These are phyloP conservation scores for Fusarium sp. DNA, from an alignment of 2,329 filamentous ascomycete genomes.

Conservation along the genomic window DNA sequence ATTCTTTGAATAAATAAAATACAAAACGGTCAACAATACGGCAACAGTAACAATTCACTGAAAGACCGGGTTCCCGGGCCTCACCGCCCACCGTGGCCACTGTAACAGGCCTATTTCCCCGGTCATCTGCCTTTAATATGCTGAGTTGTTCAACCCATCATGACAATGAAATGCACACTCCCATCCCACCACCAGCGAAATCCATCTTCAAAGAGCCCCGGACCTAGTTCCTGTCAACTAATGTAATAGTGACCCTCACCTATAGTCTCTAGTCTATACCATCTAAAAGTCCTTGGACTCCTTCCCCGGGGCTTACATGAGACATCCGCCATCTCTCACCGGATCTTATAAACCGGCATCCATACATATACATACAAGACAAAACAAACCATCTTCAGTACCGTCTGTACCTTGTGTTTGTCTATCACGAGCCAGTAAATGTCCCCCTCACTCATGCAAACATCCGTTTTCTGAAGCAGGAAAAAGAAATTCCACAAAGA, in stretches of 20 bases:
- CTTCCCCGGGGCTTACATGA: slow-evolving; percentile 31
- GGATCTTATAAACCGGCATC: slow-evolving; percentile 4
- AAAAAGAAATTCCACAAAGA: slow-evolving; percentile 21
- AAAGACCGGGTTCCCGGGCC: slow-evolving; percentile 39
- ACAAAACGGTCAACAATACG: neutral
- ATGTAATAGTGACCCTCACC: neutral
- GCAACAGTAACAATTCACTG: neutral
- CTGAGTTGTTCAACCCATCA: slow-evolving; percentile 49
- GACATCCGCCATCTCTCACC: slow-evolving; percentile 24
- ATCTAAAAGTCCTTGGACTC: neutral
- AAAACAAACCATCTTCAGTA: slow-evolving; percentile 23
- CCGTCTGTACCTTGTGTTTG: slow-evolving; percentile 8
- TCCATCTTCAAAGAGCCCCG: slow-evolving; percentile 20
- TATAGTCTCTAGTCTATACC: slow-evolving; percentile 6
- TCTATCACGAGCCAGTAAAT: slow-evolving; percentile 28
- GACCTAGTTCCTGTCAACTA: slow-evolving; percentile 4
- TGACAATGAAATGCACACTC: slow-evolving; percentile 31
- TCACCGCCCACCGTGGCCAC: slow-evolving; percentile 40
- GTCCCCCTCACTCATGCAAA: slow-evolving; percentile 21
- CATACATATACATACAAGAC: slow-evolving; percentile 12
- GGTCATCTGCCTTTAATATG: slow-evolving; percentile 53
- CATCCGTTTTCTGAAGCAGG: slow-evolving; percentile 19
- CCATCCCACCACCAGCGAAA: slow-evolving; percentile 22
- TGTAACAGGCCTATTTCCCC: slow-evolving; percentile 27
- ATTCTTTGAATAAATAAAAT: neutral